Evolutionary conservation across 2,329 filamentous ascomycete species (phyloP), one percentile per base, ranked within the genome.

Genomic region (Mycosphaerelloides madeirae): DNA sequence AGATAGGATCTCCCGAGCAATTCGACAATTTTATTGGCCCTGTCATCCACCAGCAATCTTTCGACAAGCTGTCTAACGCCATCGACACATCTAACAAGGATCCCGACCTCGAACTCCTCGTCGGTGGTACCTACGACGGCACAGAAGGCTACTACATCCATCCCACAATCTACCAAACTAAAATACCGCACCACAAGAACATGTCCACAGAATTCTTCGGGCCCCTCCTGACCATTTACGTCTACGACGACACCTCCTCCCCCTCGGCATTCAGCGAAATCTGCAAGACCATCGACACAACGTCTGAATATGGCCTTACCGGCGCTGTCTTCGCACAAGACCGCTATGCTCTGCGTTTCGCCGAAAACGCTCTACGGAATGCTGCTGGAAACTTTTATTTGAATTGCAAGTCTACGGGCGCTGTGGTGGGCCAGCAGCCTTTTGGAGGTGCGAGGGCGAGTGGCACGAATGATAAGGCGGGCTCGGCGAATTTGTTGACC

Each of bases 331-430:
- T 91, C 64, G 84, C 86, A 8, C 68, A 75, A 44, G 84, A 89
- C 65, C 73, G 86, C 31, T 68, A 74, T 36, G 82, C 76, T 12
- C 70, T 89, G 47, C 76, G 81, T 18, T 74, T 75, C 44, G 86
- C 85, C 0, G 85, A 89, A 65, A 79, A 88, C 56, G 77, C 74
- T 49, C 73, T 91, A 41, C 75, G 84, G 53, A 81, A 89, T 62
- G 72, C 83, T 0, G 85, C 86, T 0, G 86, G 86, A 32, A 91
- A 91, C 72, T 90, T 90, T 65, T 91, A 91, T 70, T 76, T 91
- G 68, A 91, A 90, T 71, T 85, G 83, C 73, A 90, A 90, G 77
- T 83, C 71, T 49, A 79, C 76, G 2, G 76, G 72, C 39, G 63
- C 70, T 49, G 67, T 71, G 53, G 62, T 67, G 7, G 65, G 61